phyloP scores from a whole-genome alignment of 2,329 filamentous ascomycete genomes.

The Botrytis galanthina region DNA sequence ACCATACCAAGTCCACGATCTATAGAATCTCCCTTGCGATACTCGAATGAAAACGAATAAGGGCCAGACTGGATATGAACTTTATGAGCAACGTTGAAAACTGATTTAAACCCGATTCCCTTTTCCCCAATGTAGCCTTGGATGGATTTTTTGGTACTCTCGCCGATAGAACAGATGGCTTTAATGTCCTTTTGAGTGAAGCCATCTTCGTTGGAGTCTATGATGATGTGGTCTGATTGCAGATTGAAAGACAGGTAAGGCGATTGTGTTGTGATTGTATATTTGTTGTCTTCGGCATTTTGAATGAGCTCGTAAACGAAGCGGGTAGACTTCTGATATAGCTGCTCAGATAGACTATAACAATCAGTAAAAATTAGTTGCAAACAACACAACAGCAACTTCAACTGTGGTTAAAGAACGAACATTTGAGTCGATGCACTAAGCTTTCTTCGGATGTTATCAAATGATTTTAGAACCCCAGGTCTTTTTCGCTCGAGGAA shows the following conservation, averaged over 20 bases:
- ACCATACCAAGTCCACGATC: not conserved
- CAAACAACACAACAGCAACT: too few relatives aligned
- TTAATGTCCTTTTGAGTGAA: not conserved
- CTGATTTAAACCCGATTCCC: not conserved
- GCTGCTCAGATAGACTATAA: not conserved
- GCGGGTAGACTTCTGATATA: not conserved
- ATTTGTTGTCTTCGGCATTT: not conserved
- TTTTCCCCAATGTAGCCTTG: not conserved
- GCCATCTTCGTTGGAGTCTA: not conserved
- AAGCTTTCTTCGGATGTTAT: too few relatives aligned
- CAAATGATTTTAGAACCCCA: too few relatives aligned
- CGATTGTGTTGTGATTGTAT: not conserved
- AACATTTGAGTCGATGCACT: too few relatives aligned
- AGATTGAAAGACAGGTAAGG: not conserved
- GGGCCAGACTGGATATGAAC: not conserved
- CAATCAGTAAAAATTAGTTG: too few relatives aligned
- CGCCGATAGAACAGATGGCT: not conserved
- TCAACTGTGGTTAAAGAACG: too few relatives aligned
- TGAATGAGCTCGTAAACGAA: not conserved
- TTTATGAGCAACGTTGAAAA: not conserved
- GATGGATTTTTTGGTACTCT: not conserved
- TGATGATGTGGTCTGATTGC: not conserved
- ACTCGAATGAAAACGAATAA: not conserved
- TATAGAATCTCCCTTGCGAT: not conserved
- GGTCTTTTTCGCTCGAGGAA: too few relatives aligned